A percentile compares a stretch with the other conserved stretches of the same genome.
phyloP scores from a whole-genome alignment of 1,284 basidiomycete genomes.

The Clitocybe nebularis region DNA sequence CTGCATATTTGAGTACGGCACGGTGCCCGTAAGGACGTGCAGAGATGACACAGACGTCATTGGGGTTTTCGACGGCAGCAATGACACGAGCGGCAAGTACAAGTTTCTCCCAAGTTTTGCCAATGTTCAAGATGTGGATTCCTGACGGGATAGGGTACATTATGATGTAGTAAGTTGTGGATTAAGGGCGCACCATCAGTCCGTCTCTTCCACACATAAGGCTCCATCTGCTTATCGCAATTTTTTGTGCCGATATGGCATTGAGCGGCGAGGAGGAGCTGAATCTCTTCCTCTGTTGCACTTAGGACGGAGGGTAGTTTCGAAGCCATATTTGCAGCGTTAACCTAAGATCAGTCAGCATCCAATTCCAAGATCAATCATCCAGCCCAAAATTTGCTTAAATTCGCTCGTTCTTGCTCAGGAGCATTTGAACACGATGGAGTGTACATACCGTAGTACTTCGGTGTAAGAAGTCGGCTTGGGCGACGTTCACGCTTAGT shows the following conservation, averaged over 20 bases:
- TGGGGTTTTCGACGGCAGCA: conserved; percentile 95
- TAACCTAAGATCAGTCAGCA: conserved; percentile 18
- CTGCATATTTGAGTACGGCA: conserved; percentile 97
- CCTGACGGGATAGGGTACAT: conserved; percentile 41
- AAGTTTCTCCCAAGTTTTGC: conserved; percentile 99
- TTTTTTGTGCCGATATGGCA: conserved; percentile 98
- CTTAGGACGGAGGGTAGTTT: conserved; percentile 92
- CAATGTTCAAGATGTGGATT: conserved; percentile 96
- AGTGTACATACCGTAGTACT: conserved; percentile 35
- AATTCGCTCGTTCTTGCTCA: conserved; percentile 27
- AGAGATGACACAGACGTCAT: conserved; percentile 97
- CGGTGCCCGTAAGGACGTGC: conserved; percentile 98
- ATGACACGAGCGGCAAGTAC: conserved; percentile 93
- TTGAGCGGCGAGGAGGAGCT: conserved; percentile 92
- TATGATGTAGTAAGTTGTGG: conserved; percentile 2
- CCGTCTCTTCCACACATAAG: conserved; percentile 97
- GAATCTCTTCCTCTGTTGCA: conserved; percentile 96
- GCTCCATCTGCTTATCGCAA: conserved; percentile 97
- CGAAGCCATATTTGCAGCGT: conserved; percentile 54
- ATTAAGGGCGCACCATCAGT: conserved; percentile 72
- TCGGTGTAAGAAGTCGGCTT: conserved; percentile 32
- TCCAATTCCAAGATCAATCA: conserved; percentile 22
- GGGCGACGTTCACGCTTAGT: conserved; percentile 36
- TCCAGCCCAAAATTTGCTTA: conserved; percentile 33
- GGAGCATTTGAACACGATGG: conserved; percentile 12